Base-by-base conservation (phyloP, 306 rosid species). In the Myrica gale region DNA sequence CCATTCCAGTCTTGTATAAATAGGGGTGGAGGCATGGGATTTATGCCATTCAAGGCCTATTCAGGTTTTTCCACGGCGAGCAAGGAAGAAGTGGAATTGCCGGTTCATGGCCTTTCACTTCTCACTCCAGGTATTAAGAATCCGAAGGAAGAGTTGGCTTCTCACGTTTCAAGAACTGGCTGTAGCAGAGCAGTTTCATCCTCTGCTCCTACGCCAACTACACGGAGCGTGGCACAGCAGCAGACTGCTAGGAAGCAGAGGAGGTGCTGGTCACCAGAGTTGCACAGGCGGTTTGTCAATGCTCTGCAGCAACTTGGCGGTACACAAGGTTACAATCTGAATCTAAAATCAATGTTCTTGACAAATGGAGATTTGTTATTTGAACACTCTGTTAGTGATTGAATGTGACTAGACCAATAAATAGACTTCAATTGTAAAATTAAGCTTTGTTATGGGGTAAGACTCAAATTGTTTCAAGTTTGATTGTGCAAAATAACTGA, bases 261-360 rank as follows among this genome's bases (percentile, higher is more conserved):
- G 80, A 83, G 99, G 63, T 92, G 99, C 85, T 96, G 99, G 99
- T 96, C 99, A 0, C 98, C 97, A 0, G 99, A 96, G 77, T 80
- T 96, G 89, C 99, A 96, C 68, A 76, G 97, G 42, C 74, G 93
- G 69, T 96, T 96, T 52, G 91, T 90, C 55, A 90, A 77, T 83
- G 96, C 99, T 17, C 82, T 96, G 90, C 96, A 92, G 82, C 93
- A 92, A 83, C 97, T 96, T 9, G 99, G 99, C 66, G 99, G 99
- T 71, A 85, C 97, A 81, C 99, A 92, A 85, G 99, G 99, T 96
- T 56, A 79, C 91, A 74, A 42, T 53, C 71, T 83, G 53, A 77
- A 73, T 45, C 26, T 72, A 66, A 7, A 39, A 71, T 73, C 44
- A 56, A 23, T 39, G 45, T 53, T 66, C 16, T 10, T 23, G 54